phyloP scores from a whole-genome alignment of 169 alveolate species.

The Cryptosporidium felis region DNA sequence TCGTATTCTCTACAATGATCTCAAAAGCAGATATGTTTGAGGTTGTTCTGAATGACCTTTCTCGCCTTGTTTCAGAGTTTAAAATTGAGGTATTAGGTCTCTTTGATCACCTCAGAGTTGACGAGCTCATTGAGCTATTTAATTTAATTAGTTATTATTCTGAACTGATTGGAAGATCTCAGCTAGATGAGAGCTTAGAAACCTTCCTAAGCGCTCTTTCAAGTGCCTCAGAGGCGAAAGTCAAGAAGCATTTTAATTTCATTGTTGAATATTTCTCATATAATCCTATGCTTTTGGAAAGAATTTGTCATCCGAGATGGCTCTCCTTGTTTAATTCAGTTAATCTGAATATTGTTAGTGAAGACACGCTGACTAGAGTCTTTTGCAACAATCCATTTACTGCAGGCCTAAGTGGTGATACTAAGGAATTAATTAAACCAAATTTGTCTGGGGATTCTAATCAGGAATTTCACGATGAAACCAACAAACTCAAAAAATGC shows the following conservation, averaged over 20 bases:
- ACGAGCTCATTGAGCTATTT: constrained; percentile 31
- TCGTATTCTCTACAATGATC: not conserved
- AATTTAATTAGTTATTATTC: not conserved
- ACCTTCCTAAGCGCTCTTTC: not conserved
- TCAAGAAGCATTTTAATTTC: constrained; percentile 31
- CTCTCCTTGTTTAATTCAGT: not conserved
- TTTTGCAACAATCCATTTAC: too few species aligned
- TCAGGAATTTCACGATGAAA: too few species aligned
- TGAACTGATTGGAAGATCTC: not conserved
- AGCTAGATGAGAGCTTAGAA: not conserved
- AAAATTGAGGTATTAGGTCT: constrained; percentile 9
- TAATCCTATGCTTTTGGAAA: not conserved
- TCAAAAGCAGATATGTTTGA: not conserved
- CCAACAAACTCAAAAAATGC: too few species aligned
- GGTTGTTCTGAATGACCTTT: not conserved
- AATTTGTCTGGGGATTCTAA: too few species aligned
- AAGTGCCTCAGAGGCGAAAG: not conserved
- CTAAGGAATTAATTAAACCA: too few species aligned
- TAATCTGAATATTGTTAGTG: not conserved
- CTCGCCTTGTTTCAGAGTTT: not conserved
- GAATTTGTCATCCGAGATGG: not conserved
- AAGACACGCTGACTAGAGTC: too few species aligned
- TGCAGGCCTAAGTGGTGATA: too few species aligned
- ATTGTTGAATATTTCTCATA: not conserved
- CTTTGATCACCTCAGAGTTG: not conserved